phyloP scores from a whole-genome alignment of 345 rosid species.

The Gossypium ekmanianum region DNA sequence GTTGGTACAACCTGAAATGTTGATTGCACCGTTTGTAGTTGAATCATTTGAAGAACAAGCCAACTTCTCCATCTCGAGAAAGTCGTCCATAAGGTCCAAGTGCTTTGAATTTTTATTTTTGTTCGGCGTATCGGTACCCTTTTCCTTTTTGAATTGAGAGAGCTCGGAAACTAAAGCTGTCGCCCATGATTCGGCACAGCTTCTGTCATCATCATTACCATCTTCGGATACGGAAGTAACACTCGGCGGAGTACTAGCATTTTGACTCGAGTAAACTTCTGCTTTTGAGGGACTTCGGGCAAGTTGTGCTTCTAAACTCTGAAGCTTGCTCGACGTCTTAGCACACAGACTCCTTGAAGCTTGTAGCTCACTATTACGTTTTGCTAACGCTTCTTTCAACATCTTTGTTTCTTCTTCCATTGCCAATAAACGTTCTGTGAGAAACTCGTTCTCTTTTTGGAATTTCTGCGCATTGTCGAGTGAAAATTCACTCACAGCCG shows the following conservation, averaged over 20 bases:
- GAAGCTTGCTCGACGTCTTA: constrained; percentile 72
- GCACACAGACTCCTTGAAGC: constrained; percentile 93
- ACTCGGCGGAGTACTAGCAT: constrained; percentile 77
- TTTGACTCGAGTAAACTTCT: constrained; percentile 11
- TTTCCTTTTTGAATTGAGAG: constrained; percentile 58
- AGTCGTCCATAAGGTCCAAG: constrained; percentile 94
- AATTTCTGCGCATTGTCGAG: constrained; percentile 64
- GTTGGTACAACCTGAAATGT: constrained; percentile 33
- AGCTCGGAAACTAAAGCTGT: constrained; percentile 50
- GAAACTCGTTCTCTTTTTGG: constrained; percentile 73
- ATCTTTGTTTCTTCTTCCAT: constrained; percentile 99
- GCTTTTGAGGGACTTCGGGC: constrained; percentile 41
- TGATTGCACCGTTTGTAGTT: constrained; percentile 32
- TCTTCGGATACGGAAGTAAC: constrained; percentile 84
- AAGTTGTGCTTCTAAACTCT: constrained; percentile 63
- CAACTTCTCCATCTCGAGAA: constrained; percentile 96
- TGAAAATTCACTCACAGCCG: constrained; percentile 59
- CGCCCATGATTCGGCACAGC: constrained; percentile 76
- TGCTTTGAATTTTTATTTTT: constrained; percentile 48
- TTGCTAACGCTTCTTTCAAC: constrained; percentile 95
- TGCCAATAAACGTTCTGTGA: constrained; percentile 67
- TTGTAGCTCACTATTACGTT: constrained; percentile 84
- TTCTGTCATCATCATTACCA: constrained; percentile 74
- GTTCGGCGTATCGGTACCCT: constrained; percentile 35
- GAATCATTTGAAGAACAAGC: constrained; percentile 58